phyloP scores from a whole-genome alignment of 2,329 filamentous ascomycete genomes.

The Atkinsonella hypoxylon region DNA sequence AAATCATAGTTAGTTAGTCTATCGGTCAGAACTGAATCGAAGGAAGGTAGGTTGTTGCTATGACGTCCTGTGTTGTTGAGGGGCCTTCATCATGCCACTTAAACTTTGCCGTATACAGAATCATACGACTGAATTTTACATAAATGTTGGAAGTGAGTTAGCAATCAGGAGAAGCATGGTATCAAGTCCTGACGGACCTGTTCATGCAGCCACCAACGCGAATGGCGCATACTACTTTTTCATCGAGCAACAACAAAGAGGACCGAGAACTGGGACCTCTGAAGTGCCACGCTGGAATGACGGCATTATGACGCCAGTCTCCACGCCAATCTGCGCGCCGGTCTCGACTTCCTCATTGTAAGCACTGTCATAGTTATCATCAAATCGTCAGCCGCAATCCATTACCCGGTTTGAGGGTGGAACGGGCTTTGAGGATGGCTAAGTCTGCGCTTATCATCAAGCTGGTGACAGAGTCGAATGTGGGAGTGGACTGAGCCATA shows the following conservation, averaged over 20 bases:
- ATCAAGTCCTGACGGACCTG: not conserved
- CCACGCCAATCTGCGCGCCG: too few relatives aligned
- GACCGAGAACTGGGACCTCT: not conserved
- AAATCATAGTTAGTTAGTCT: too few relatives aligned
- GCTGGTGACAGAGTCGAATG: too few relatives aligned
- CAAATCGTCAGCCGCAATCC: too few relatives aligned
- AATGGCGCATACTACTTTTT: not conserved
- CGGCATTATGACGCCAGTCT: not conserved
- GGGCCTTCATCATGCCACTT: not conserved
- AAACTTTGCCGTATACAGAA: not conserved
- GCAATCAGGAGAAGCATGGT: not conserved
- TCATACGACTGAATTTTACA: not conserved
- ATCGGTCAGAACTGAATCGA: not conserved
- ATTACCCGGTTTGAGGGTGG: too few relatives aligned
- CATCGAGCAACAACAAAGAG: not conserved
- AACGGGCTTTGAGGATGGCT: too few relatives aligned
- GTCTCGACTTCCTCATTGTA: too few relatives aligned
- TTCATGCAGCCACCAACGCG: not conserved
- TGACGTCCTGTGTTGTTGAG: not conserved
- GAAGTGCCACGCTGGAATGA: not conserved
- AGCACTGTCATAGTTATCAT: too few relatives aligned
- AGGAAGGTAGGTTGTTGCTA: not conserved
- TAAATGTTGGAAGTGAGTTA: not conserved
- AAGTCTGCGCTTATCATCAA: too few relatives aligned
- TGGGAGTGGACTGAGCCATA: too few relatives aligned